Conservation (phyloP, 176 grass and related monocot genomes). For the Eleusine coracana region DNA sequence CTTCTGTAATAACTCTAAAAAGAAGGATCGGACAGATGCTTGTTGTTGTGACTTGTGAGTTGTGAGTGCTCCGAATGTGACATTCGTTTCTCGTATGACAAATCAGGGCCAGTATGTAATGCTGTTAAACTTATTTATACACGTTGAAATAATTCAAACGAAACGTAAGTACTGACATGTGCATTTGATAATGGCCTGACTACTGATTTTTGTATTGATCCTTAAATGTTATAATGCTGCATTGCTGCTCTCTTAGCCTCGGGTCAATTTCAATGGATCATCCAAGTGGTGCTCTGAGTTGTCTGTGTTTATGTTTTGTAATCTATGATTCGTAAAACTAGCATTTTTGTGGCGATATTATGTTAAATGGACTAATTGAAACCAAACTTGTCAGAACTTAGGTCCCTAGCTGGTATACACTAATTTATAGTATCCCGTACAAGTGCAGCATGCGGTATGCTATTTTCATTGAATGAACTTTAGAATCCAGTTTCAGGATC, state of each 20-base stretch:
- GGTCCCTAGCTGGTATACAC: not conserved
- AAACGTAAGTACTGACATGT: not conserved
- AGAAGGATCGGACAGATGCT: not conserved
- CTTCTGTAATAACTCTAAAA: not conserved
- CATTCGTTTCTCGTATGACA: not conserved
- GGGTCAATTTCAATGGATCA: not conserved
- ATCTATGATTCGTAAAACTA: not conserved
- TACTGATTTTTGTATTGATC: not conserved
- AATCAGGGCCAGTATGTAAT: not conserved
- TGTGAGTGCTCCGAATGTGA: not conserved
- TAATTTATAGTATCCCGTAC: not conserved
- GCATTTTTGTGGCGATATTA: not conserved
- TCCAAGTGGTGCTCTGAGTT: constrained; percentile 3
- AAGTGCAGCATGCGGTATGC: not conserved
- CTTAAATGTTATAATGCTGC: not conserved
- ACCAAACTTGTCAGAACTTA: not conserved
- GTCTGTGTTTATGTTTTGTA: not conserved
- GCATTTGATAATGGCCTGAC: not conserved
- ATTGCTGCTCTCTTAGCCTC: not conserved
- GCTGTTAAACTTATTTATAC: not conserved
- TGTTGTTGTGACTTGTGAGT: constrained; percentile 2
- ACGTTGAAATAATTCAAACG: not conserved
- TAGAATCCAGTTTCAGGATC: not conserved
- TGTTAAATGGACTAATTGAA: not conserved
- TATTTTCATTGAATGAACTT: not conserved